Evolutionary conservation across 2,329 filamentous ascomycete species (phyloP).

Genomic region (Xylariaceae sp.): DNA sequence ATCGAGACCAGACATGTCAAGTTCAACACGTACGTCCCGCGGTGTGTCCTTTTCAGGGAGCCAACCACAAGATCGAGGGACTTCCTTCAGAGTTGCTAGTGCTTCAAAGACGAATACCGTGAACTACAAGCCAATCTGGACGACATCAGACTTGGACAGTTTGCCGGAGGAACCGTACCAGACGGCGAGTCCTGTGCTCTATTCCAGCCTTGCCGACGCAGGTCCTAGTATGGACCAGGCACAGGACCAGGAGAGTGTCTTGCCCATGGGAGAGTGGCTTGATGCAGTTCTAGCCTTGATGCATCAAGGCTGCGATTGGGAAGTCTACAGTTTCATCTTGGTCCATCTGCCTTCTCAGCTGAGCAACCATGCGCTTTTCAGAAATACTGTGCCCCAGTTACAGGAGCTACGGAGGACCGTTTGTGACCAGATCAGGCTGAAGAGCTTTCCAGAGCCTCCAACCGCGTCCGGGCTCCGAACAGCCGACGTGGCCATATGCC

Average conservation of each 20-base stretch:
- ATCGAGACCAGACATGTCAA: constrained; percentile 36
- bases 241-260: constrained; percentile 27
- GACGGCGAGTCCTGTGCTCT: constrained; percentile 43
- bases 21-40: constrained; percentile 36
- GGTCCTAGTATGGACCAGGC: constrained; percentile 7
- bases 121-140: constrained; percentile 49
- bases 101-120: constrained; percentile 24
- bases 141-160: constrained; percentile 47
- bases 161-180: constrained; percentile 41
- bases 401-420: constrained; percentile 66
- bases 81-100: constrained; percentile 35
- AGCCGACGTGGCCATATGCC: constrained; percentile 79
- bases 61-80: constrained; percentile 34
- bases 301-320: constrained; percentile 73
- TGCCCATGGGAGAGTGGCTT: constrained; percentile 65
- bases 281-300: constrained; percentile 68
- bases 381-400: constrained; percentile 64
- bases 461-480: constrained; percentile 71
- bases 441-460: constrained; percentile 75
- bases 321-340: constrained; percentile 84
- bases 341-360: constrained; percentile 82
- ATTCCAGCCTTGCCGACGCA: constrained; percentile 29
- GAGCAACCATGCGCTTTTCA: constrained; percentile 82
- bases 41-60: constrained; percentile 45
- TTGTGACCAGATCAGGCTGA: constrained; percentile 74